These are phyloP conservation scores for Paramecium pentaurelia DNA, from an alignment of 73 alveolate genomes.

Conservation along the genomic window DNA sequence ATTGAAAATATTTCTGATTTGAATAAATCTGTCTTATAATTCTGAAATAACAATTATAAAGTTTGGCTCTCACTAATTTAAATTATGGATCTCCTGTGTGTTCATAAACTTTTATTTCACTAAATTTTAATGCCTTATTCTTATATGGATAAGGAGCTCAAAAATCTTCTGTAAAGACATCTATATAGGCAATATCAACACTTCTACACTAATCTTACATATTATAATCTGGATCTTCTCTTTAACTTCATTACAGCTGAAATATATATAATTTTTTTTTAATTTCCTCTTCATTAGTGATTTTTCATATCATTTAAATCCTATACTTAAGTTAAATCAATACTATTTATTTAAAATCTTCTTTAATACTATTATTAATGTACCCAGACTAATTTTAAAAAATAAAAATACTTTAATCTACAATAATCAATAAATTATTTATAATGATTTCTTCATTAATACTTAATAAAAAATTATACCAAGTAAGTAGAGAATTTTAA, in stretches of 20 bases:
- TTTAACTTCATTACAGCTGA: neutral
- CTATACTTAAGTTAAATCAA: too few relatives aligned
- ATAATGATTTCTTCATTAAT: too few relatives aligned
- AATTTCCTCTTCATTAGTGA: neutral
- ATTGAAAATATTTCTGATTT: slow-evolving; percentile 12
- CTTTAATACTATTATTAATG: too few relatives aligned
- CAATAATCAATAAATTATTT: too few relatives aligned
- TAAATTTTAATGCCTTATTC: neutral
- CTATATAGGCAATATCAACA: neutral
- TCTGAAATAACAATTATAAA: neutral
- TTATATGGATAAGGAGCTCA: neutral
- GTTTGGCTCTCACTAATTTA: neutral
- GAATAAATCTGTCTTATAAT: neutral
- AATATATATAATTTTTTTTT: neutral
- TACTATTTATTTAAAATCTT: too few relatives aligned
- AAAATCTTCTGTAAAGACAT: neutral
- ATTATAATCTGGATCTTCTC: neutral
- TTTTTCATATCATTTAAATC: too few relatives aligned
- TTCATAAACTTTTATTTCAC: slow-evolving; percentile 34
- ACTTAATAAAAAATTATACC: too few relatives aligned
- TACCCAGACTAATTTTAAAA: too few relatives aligned
- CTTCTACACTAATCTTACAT: neutral
- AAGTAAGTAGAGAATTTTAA: too few relatives aligned
- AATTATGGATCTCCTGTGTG: neutral
- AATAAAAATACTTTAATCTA: too few relatives aligned